These are phyloP conservation scores for Teunomyces kruisii DNA, from an alignment of 805 yeast species.

Conservation along the genomic window DNA sequence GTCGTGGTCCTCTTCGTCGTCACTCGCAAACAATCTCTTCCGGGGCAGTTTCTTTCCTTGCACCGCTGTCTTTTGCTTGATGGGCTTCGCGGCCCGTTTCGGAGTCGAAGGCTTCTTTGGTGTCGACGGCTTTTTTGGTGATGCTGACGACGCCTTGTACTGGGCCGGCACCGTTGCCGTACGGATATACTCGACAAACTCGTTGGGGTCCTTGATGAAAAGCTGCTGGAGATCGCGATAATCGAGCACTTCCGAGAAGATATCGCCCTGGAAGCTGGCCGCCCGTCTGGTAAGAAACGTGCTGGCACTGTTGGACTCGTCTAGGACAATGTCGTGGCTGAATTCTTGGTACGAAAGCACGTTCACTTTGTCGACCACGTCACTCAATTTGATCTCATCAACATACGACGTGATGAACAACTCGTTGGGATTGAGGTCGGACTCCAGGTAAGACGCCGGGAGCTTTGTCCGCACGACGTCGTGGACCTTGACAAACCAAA, in stretches of 20 bases:
- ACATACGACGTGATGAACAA: conserved; percentile 54
- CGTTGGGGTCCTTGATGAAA: conserved; percentile 24
- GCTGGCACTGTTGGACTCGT: conserved; percentile 30
- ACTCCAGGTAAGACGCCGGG: conserved; percentile 13
- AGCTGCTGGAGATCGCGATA: conserved; percentile 31
- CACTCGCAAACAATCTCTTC: not conserved
- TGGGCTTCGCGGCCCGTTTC: too few species aligned
- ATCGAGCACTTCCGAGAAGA: conserved; percentile 37
- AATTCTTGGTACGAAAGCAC: conserved; percentile 42
- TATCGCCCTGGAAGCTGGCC: conserved; percentile 34
- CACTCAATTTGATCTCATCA: conserved; percentile 41
- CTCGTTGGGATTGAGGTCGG: conserved; percentile 39
- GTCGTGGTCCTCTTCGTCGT: too few species aligned
- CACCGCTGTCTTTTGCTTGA: conserved; percentile 6
- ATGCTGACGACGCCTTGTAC: conserved; percentile 14
- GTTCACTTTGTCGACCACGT: conserved; percentile 45
- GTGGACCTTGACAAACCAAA: conserved; percentile 44
- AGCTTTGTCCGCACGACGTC: conserved; percentile 34
- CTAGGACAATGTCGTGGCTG: conserved; percentile 26
- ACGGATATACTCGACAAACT: conserved; percentile 31
- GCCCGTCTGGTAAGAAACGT: conserved; percentile 44
- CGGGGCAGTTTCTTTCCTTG: not conserved
- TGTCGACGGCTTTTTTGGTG: too few species aligned
- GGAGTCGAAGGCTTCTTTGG: too few species aligned
- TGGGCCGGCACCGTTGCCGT: conserved; percentile 26